Conservation (phyloP, 306 rosid species). For the Erythrophleum fordii region DNA sequence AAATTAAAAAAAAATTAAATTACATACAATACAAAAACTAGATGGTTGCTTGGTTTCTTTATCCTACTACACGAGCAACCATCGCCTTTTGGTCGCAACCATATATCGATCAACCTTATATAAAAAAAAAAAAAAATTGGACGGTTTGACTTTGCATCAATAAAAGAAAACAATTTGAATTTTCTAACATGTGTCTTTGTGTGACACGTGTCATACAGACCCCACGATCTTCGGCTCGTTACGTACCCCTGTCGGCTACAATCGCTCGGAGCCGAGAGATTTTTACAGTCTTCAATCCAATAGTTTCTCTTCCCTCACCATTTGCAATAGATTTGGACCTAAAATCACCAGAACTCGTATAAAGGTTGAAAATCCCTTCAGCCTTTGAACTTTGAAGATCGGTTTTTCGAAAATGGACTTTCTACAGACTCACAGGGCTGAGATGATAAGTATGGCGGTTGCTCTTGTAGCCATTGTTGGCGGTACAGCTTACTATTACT, state of each 20-base stretch:
- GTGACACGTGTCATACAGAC: background rate
- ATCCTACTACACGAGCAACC: no score
- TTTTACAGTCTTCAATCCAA: background rate
- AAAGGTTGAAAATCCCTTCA: background rate
- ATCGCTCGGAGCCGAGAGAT: background rate
- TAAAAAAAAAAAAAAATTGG: no score
- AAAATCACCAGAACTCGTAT: background rate
- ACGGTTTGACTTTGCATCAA: no score
- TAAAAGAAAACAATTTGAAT: no score
- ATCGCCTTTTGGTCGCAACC: no score
- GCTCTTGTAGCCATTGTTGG: constrained; percentile 61
- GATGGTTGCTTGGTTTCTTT: no score
- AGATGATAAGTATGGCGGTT: constrained; percentile 54
- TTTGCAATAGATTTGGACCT: background rate
- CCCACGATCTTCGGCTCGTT: background rate
- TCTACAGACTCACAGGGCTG: constrained; percentile 49
- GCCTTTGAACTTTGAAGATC: background rate
- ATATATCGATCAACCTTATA: no score
- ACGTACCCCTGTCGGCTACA: background rate
- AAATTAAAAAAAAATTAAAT: no score
- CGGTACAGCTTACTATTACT: constrained; percentile 65
- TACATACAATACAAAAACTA: no score
- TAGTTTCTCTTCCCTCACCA: background rate
- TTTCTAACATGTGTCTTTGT: background rate
- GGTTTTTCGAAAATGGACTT: constrained; percentile 37